Evolutionary conservation across 2,329 filamentous ascomycete genomes (phyloP), one percentile per base, ranked within the genome.

Genomic region (Fusarium chuoi): DNA sequence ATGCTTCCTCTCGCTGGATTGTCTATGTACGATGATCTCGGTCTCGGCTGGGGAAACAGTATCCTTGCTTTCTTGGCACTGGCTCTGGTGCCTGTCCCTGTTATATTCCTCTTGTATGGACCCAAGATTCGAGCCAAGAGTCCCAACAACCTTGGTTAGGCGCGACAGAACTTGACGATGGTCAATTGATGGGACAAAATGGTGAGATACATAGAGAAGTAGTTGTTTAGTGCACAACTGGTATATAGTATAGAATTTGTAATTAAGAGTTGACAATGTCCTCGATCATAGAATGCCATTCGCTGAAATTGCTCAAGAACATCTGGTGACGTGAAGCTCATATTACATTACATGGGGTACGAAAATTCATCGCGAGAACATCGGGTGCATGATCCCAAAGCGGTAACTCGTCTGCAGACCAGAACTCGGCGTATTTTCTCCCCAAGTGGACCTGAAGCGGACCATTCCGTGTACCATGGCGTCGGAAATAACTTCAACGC

Each of bases 1-100:
- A 91, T 94, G 33, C 86, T 91, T 15, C 90, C 90, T 1, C 81
- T 92, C 3, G 89, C 89, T 5, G 90, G 89, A 0, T 80, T 84
- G 4, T 81, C 83, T 18, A 77, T 82, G 77, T 82, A 82, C 54
- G 75, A 81, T 24, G 75, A 78, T n/a, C 75, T 86, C 0, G 83
- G 71, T 79, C 88, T 73, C 65, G 90, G 78, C 74, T 91, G 76
- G 86, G 86, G 65, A 1, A 85, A 84, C 26, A 83, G 80, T 18
- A 45, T 84, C 5, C 79, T 86, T 35, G 84, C 76, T 1, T 89
- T 90, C 62, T 81, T 90, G 22, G 85, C 77, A 3, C 46, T 79
- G 12, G 68, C 52, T 2, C 64, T 79, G 5, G 74, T 75, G 5
- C 78, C 78, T 0, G 65, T 79, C 12, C 77, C 77, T 1, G 45